phyloP scores from a whole-genome alignment of 164 flowering plant species.

The Vitis rupestris region DNA sequence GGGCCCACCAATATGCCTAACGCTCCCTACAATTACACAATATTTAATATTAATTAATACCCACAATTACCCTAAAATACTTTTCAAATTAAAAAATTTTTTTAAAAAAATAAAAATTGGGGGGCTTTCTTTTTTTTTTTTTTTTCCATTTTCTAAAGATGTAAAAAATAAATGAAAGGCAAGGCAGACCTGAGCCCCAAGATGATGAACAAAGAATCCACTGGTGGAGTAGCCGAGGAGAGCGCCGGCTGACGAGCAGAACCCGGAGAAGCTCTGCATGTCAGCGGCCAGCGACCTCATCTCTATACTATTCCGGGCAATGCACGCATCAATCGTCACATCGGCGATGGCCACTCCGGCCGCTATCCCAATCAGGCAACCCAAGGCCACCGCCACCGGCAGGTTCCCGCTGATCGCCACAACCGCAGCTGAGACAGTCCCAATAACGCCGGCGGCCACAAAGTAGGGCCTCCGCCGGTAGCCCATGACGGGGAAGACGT shows the following conservation, averaged over 20 bases:
- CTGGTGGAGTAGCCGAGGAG: conserved; percentile 63
- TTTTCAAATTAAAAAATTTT: no score
- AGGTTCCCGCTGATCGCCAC: conserved; percentile 36
- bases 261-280: conserved; percentile 71
- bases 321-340: conserved; percentile 76
- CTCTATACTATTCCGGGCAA: conserved; percentile 61
- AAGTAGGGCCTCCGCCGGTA: conserved; percentile 64
- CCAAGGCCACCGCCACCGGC: conserved; percentile 41
- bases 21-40: conserved; percentile 44
- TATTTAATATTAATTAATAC: neutral
- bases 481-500: conserved; percentile 55
- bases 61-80: no score
- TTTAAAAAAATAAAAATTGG: no score
- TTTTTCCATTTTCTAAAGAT: no score
- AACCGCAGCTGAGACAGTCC: conserved; percentile 36
- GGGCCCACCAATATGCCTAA: conserved; percentile 57
- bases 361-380: conserved; percentile 43
- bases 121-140: no score
- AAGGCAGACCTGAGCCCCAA: conserved; percentile 62
- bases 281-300: conserved; percentile 57
- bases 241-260: conserved; percentile 62
- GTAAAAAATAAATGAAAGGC: neutral
- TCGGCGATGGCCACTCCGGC: conserved; percentile 66
- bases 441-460: conserved; percentile 51
- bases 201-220: conserved; percentile 62